A percentile compares a stretch with the other conserved stretches of the same genome.
phyloP scores from a whole-genome alignment of 176 grass and related monocot genomes.

The Oryza officinalis region DNA sequence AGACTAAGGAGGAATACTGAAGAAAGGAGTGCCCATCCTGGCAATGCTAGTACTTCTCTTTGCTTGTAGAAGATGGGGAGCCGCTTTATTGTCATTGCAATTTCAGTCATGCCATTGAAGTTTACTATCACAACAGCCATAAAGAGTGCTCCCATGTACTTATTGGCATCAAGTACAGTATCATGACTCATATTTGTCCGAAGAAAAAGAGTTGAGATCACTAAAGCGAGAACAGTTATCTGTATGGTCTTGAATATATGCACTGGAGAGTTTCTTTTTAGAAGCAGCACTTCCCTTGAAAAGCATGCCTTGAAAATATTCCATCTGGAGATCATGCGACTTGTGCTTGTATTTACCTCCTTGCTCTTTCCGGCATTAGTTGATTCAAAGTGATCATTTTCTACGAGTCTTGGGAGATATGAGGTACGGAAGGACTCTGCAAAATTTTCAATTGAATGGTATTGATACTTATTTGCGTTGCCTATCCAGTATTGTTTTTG shows the following conservation, averaged over 20 bases:
- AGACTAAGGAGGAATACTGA: slow-evolving; percentile 77
- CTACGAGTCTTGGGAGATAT: slow-evolving; percentile 37
- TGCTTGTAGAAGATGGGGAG: slow-evolving; percentile 97
- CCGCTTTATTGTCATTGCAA: slow-evolving; percentile 88
- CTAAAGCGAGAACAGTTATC: slow-evolving; percentile 69
- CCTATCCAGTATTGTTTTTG: slow-evolving; percentile 85
- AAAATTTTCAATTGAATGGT: slow-evolving; percentile 60
- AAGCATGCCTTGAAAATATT: slow-evolving; percentile 89
- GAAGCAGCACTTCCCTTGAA: slow-evolving; percentile 74
- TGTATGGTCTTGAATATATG: slow-evolving; percentile 96
- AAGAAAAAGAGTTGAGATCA: slow-evolving; percentile 77
- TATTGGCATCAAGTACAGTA: slow-evolving; percentile 71
- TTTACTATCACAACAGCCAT: slow-evolving; percentile 64
- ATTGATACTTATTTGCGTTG: slow-evolving; percentile 64
- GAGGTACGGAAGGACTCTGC: slow-evolving; percentile 55
- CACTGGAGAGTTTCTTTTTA: slow-evolving; percentile 84
- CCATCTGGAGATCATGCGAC: slow-evolving; percentile 62
- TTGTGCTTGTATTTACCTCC: slow-evolving; percentile 44
- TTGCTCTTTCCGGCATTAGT: slow-evolving; percentile 38
- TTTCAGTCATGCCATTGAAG: slow-evolving; percentile 97
- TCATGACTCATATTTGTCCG: slow-evolving; percentile 75
- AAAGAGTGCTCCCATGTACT: slow-evolving; percentile 80
- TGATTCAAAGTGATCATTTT: slow-evolving; percentile 39
- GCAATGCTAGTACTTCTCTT: slow-evolving; percentile 74
- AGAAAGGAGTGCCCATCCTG: slow-evolving; percentile 88